These are phyloP conservation scores for Entomortierella chlamydospora DNA, from an alignment of 192 early-diverging fungal species.

Conservation along the genomic window DNA sequence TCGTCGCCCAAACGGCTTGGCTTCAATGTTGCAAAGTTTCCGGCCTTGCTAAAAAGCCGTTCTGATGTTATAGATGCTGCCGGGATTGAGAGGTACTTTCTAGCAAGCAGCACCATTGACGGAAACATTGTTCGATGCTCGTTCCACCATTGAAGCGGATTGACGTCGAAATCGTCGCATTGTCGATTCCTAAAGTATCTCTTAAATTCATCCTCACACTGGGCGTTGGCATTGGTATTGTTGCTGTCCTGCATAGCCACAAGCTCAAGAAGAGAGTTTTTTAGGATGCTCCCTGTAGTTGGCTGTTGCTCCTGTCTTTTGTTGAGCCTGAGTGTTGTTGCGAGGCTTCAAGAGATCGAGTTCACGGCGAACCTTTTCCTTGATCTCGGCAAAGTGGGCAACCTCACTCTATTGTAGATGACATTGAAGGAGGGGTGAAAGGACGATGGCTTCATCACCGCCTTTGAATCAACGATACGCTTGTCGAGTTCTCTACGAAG, in stretches of 20 bases:
- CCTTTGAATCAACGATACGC: slow-evolving; percentile 1
- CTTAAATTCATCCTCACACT: slow-evolving; percentile 9
- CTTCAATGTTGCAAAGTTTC: slow-evolving; percentile 8
- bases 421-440: slow-evolving; percentile 8
- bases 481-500: slow-evolving; percentile 6
- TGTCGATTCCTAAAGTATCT: slow-evolving; percentile 4
- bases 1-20: slow-evolving; percentile 9
- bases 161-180: slow-evolving; percentile 1
- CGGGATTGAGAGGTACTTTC: slow-evolving; percentile 26
- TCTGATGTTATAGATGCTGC: slow-evolving; percentile 18
- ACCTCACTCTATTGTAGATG: not conserved
- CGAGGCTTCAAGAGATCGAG: not conserved
- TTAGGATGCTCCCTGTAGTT: not conserved
- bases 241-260: slow-evolving; percentile 9
- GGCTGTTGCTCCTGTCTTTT: slow-evolving; percentile 2
- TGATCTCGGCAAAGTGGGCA: not conserved
- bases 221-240: slow-evolving; percentile 1
- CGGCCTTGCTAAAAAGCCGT: slow-evolving; percentile 7
- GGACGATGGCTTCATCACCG: slow-evolving; percentile 8
- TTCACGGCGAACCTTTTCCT: slow-evolving; percentile 8
- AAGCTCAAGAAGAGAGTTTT: not conserved
- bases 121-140: slow-evolving; percentile 15
- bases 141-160: slow-evolving; percentile 21
- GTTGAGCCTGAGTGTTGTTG: slow-evolving; percentile 3
- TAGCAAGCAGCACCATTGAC: slow-evolving; percentile 7